Evolutionary conservation across 1,284 basidiomycete genomes (phyloP), one percentile per base, ranked within the genome.

Genomic region (Cystobasidiaceae sp.): DNA sequence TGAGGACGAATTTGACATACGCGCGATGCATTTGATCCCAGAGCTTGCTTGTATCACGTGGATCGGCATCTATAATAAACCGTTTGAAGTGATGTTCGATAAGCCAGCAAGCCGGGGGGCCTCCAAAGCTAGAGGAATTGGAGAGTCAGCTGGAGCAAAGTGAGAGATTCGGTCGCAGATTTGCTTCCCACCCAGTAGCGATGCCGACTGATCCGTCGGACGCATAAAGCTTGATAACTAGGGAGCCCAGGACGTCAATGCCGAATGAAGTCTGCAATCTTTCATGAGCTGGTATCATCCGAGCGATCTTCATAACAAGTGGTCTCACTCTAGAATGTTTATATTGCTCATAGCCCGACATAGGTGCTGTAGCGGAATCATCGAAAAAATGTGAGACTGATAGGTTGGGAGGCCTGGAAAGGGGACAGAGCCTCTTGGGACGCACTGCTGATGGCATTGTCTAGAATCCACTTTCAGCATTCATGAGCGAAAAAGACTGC

Each of bases 21-120:
- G n/a, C n/a, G n/a, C n/a, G n/a, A n/a, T n/a, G n/a, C 74, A 78
- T 76, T 75, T 78, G 78, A 69, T 79, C 79, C 77, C 78, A 80
- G 50, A 80, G 80, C 72, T 77, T 75, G 74, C 79, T 81, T 48
- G 77, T 79, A 69, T 81, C 79, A 52, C 81, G 73, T 4, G 81
- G 81, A 69, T 82, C 81, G 52, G 78, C 76, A n/a, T 80, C 81
- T 19, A 82, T 64, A 39, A 83, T 75, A 73, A 83, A 82, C 37
- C 81, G 77, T 72, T 79, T 77, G 64, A 81, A 80, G 72, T 83
- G 81, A 71, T 82, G 77, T 67, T 81, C 78, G 68, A 83, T 81
- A 50, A 83, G 76, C 80, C 81, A 83, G 73, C 81, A 82, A 0
- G 81, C 80, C 2, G 82, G 81, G 1, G 81, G 81, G 1, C 82